Evolutionary conservation across 225 moss, liverwort and hornwort genomes (phyloP).

Genomic region (Pseudoscleropodium purum): DNA sequence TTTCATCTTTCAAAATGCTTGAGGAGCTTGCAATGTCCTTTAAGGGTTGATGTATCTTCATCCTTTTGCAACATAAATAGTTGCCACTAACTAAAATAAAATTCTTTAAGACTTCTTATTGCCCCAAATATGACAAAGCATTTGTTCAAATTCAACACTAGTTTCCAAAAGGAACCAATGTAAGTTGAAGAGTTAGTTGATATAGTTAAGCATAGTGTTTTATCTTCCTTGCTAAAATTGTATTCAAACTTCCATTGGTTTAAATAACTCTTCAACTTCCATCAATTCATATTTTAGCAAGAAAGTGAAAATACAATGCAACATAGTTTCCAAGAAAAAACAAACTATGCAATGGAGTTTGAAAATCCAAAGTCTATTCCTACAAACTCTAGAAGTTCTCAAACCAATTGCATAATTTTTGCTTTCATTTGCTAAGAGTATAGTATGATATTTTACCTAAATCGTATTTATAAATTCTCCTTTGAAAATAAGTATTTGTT

Average conservation of each 20-base stretch:
- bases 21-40: no score
- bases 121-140: no score
- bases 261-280: not conserved
- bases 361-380: not conserved
- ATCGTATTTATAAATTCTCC: accelerated
- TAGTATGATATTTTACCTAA: not conserved
- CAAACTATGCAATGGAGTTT: not conserved
- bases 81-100: no score
- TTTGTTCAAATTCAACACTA: no score
- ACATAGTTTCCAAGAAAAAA: not conserved
- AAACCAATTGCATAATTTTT: not conserved
- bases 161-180: no score
- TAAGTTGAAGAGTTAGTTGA: no score
- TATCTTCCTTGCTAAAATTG: not conserved
- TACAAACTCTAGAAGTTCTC: not conserved
- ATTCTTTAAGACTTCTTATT: no score
- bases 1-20: no score
- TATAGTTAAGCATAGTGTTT: no score
- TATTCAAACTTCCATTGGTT: not conserved
- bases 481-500: not conserved
- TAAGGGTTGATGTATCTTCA: no score
- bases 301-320: not conserved
- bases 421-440: not conserved
- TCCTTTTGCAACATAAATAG: no score
- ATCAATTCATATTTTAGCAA: not conserved